Evolutionary conservation across 2,329 filamentous ascomycete species (phyloP).

Genomic region (Teratosphaeria destructans): DNA sequence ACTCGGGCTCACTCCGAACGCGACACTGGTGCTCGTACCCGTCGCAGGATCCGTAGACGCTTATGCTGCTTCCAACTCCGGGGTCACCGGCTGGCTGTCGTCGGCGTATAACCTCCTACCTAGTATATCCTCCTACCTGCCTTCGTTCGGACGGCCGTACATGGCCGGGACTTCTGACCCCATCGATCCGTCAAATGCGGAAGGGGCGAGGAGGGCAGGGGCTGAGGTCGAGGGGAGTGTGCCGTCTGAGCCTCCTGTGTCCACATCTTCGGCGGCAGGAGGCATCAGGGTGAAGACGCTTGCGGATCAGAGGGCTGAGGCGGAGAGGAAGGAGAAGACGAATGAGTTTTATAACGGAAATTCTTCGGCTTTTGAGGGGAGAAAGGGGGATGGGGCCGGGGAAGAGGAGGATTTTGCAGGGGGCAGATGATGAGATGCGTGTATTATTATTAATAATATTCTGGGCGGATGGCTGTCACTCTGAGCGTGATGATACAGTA

Average conservation of each 20-base stretch:
- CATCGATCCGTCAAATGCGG: constrained; percentile 11
- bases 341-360: constrained; percentile 79
- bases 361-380: constrained; percentile 50
- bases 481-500: too few relatives aligned
- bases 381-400: constrained; percentile 45
- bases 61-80: constrained; percentile 30
- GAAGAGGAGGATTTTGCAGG: constrained; percentile 13
- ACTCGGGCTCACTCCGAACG: constrained; percentile 64
- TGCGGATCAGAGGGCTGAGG: constrained; percentile 33
- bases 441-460: too few relatives aligned
- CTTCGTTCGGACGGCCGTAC: constrained; percentile 9
- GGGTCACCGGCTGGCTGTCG: background rate
- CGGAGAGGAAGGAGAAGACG: constrained; percentile 32
- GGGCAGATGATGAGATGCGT: background rate
- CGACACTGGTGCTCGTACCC: constrained; percentile 73
- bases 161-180: constrained; percentile 5
- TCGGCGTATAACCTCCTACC: background rate
- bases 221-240: background rate
- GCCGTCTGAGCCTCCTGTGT: constrained; percentile 1
- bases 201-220: background rate
- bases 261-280: constrained; percentile 10
- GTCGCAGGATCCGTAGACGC: constrained; percentile 51
- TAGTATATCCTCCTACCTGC: constrained; percentile 2
- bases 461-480: too few relatives aligned
- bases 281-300: constrained; percentile 35